Percentiles rank a stretch among this genome's conserved stretches.
Conservation (phyloP, 495 filamentous ascomycete species). For the Penicillium chermesinum region DNA sequence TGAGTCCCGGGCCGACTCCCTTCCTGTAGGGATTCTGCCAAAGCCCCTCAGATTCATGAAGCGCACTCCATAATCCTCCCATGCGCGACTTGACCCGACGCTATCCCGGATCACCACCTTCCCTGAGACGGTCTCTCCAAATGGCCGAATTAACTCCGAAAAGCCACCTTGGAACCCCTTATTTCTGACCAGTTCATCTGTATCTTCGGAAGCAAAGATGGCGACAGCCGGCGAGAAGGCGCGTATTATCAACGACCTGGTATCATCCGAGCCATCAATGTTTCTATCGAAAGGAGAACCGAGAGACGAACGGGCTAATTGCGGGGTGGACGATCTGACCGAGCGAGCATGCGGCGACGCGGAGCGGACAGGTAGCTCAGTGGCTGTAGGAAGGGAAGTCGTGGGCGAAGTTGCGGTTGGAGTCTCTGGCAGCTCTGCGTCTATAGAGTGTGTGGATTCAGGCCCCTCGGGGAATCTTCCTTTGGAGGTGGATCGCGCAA, state of each 20-base stretch:
- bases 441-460: conserved; percentile 39
- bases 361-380: conserved; percentile 37
- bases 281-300: conserved; percentile 45
- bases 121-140: conserved; percentile 82
- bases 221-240: conserved; percentile 85
- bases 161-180: conserved; percentile 84
- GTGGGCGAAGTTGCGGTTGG: conserved; percentile 48
- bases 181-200: conserved; percentile 68
- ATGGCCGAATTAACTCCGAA: conserved; percentile 79
- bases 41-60: conserved; percentile 56
- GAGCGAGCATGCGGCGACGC: conserved; percentile 54
- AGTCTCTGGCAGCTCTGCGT: conserved; percentile 46
- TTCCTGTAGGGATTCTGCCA: conserved; percentile 13
- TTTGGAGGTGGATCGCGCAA: conserved; percentile 50
- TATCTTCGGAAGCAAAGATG: conserved; percentile 76
- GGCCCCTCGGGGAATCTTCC: conserved; percentile 38
- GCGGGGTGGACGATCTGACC: conserved; percentile 56
- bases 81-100: conserved; percentile 69
- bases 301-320: conserved; percentile 53
- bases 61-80: conserved; percentile 85
- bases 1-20: conserved; percentile 18
- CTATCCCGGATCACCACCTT: conserved; percentile 90
- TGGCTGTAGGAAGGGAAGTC: conserved; percentile 31
- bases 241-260: conserved; percentile 67
- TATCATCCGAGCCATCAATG: conserved; percentile 53